Evolutionary conservation across 805 yeast genomes (phyloP).

Genomic region (Candida montana): DNA sequence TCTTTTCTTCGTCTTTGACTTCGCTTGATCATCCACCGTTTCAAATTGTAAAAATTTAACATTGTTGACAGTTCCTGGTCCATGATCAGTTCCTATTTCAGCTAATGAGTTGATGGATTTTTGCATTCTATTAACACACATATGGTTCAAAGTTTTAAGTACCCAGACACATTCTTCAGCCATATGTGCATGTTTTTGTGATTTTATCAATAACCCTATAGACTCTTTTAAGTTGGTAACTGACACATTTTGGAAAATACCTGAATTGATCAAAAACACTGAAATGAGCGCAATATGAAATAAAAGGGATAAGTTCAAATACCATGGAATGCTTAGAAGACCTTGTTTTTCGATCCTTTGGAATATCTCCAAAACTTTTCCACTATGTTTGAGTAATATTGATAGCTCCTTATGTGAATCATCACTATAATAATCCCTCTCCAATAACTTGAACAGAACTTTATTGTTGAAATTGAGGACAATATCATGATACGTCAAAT

Average conservation of each 20-base stretch:
- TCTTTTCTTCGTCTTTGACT: neutral
- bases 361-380: conserved; percentile 28
- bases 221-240: conserved; percentile 13
- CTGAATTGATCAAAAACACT: conserved; percentile 39
- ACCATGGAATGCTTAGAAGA: conserved; percentile 44
- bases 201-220: conserved; percentile 20
- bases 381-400: conserved; percentile 28
- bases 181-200: conserved; percentile 36
- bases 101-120: conserved; percentile 34
- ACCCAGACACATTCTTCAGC: conserved; percentile 61
- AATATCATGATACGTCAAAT: conserved; percentile 20
- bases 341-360: conserved; percentile 27
- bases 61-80: conserved; percentile 44
- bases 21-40: conserved; percentile 24
- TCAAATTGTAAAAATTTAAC: conserved; percentile 45
- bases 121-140: conserved; percentile 40
- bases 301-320: conserved; percentile 38
- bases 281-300: conserved; percentile 40
- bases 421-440: conserved; percentile 15
- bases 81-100: conserved; percentile 47
- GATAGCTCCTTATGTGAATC: conserved; percentile 17
- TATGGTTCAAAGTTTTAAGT: conserved; percentile 47
- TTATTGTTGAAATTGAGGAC: conserved; percentile 16
- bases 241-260: conserved; percentile 23
- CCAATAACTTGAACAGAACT: conserved; percentile 14